Evolutionary conservation across 2,329 filamentous ascomycete genomes (phyloP), one percentile per base, ranked within the genome.

Genomic region (Fusarium pseudoanthophilum): DNA sequence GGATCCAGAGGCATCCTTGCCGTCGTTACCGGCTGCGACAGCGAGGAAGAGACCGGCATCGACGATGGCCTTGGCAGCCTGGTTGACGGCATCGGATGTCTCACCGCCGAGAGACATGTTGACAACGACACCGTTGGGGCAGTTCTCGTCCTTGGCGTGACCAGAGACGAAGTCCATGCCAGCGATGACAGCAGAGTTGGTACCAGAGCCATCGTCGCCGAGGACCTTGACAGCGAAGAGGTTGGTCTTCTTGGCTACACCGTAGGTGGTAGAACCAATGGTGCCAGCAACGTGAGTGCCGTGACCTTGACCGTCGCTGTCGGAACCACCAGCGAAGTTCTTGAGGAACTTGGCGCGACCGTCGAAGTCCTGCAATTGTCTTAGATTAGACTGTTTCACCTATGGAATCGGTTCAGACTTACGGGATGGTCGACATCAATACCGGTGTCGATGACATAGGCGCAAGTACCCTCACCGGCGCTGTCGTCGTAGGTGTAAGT

Each of bases 41-140:
- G 85, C 87, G 43, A 89, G 81, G 75, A 88, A 87, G 67, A 89
- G 80, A 20, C 87, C 87, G 0, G 82, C 80, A 13, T 73, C 73
- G 71, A 87, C 82, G 32, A 87, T 82, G 60, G 80, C 80, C 34
- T 82, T 82, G 14, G 88, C 87, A 14, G 87, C 87, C 24, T 77
- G 78, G 83, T 90, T 90, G 72, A 89, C 75, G 16, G 87, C 78
- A 5, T 80, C 64, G 7, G 86, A 87, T 66, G 74, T 80, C 64
- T 75, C 58, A 21, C 87, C 88, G 15, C 88, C 88, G 8, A 90
- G 85, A 21, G 86, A 88, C 87, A 90, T 88, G 82, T 86, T 88
- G 75, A 87, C 84, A 21, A 90, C 87, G 43, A 84, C 80, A 32
- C 85, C 85, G 49, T 80, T 83, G 71, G 81, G 78, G 80, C 84